Evolutionary conservation across 257 asterid species (phyloP).

Genomic region (Solanum habrochaites): DNA sequence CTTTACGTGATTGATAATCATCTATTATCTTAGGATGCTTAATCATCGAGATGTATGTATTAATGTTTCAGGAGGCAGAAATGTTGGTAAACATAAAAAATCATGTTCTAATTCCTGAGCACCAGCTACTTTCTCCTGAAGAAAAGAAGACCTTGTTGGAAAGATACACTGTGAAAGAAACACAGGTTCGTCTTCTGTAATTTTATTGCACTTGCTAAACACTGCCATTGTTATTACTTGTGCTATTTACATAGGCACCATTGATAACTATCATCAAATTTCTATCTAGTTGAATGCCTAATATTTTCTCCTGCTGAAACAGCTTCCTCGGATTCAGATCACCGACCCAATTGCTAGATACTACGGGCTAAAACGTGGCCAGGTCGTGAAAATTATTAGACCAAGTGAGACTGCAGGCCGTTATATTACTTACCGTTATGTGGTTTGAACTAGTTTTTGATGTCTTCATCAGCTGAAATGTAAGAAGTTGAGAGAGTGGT

Average conservation of each 20-base stretch:
- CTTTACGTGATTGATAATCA: not conserved
- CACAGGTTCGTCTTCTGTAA: slow-evolving; percentile 47
- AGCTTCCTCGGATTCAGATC: slow-evolving; percentile 80
- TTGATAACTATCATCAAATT: not conserved
- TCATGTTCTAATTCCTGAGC: slow-evolving; percentile 81
- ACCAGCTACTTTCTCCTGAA: slow-evolving; percentile 56
- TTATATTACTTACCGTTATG: slow-evolving; percentile 71
- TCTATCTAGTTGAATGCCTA: not conserved
- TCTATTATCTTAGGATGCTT: not conserved
- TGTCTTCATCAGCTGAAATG: not conserved
- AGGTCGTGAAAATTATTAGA: slow-evolving; percentile 67
- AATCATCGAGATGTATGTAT: not conserved
- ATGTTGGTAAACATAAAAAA: slow-evolving; percentile 72
- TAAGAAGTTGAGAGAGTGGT: not conserved
- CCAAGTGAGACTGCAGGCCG: slow-evolving; percentile 95
- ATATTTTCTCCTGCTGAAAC: not conserved
- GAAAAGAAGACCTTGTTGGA: slow-evolving; percentile 82
- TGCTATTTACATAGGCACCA: not conserved
- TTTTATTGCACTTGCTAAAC: not conserved
- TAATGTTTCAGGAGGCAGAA: slow-evolving; percentile 52
- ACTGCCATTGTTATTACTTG: not conserved
- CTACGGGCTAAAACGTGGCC: slow-evolving; percentile 72
- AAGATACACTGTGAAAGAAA: slow-evolving; percentile 88
- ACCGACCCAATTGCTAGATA: slow-evolving; percentile 77
- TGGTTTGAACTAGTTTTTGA: slow-evolving; percentile 25